phyloP scores from a whole-genome alignment of 768 basidiomycete species.

The Cystofilobasidium capitatum region DNA sequence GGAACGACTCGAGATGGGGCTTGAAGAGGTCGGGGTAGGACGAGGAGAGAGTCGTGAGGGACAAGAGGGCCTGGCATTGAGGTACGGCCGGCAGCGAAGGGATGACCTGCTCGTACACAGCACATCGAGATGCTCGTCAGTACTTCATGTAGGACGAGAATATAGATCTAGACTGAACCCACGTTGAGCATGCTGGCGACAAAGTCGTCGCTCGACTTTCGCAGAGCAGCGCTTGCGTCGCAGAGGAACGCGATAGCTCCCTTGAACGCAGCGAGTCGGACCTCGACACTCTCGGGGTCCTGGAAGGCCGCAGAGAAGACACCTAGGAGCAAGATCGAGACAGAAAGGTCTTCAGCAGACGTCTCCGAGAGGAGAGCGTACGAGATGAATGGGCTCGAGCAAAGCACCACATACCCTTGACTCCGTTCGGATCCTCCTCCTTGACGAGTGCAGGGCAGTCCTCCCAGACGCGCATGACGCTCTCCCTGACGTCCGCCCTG shows the following conservation, averaged over 20 bases:
- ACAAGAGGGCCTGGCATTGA: constrained; percentile 29
- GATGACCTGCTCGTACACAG: not conserved
- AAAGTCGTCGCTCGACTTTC: constrained; percentile 13
- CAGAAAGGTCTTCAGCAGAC: not conserved
- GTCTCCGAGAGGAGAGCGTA: no score
- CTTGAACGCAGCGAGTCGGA: constrained; percentile 18
- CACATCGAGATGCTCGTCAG: not conserved
- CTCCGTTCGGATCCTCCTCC: constrained; percentile 14
- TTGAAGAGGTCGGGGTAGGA: constrained; percentile 63
- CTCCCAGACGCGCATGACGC: constrained; percentile 18
- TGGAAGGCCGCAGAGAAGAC: constrained; percentile 10
- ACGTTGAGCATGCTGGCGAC: constrained; percentile 10
- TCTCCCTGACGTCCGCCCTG: constrained; percentile 14
- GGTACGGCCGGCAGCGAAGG: not conserved
- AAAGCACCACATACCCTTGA: constrained; percentile 1
- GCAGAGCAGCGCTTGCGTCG: constrained; percentile 3
- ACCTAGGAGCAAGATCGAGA: not conserved
- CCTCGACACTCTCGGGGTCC: constrained; percentile 22
- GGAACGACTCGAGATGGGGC: constrained; percentile 57
- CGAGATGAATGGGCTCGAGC: no score
- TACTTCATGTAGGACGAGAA: not conserved
- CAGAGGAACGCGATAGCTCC: constrained; percentile 11
- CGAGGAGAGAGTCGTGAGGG: constrained; percentile 60
- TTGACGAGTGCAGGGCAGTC: constrained; percentile 17
- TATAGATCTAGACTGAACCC: not conserved